Conservation (phyloP, 108 stramenopile species). For the Skeletonema menzelii region DNA sequence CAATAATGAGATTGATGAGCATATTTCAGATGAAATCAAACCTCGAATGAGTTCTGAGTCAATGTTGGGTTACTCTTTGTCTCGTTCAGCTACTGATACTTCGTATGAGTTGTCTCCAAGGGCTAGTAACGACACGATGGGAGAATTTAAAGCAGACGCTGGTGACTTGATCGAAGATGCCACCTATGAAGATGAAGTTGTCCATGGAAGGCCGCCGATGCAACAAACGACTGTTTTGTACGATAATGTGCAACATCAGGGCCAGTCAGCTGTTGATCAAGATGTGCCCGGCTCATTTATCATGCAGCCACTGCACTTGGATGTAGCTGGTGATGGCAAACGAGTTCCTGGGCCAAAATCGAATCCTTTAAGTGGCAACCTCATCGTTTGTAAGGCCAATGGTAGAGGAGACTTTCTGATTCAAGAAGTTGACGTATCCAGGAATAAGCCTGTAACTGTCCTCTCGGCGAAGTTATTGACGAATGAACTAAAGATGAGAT, state of each 20-base stretch:
- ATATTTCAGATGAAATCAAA: background rate
- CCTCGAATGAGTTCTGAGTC: background rate
- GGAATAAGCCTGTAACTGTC: constrained; percentile 23
- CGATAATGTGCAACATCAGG: background rate
- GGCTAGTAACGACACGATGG: background rate
- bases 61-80: background rate
- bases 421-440: constrained; percentile 44
- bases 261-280: background rate
- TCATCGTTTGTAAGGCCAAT: constrained; percentile 51
- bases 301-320: constrained; percentile 16
- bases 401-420: constrained; percentile 40
- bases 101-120: background rate
- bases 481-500: constrained; percentile 54
- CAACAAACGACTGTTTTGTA: constrained; percentile 1
- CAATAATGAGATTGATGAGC: background rate
- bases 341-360: constrained; percentile 35
- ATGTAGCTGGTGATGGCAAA: background rate
- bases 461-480: constrained; percentile 52
- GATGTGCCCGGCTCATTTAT: constrained; percentile 26
- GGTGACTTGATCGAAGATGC: constrained; percentile 4
- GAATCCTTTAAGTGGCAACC: constrained; percentile 78
- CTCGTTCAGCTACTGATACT: background rate
- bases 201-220: background rate
- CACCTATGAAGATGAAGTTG: background rate
- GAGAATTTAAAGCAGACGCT: background rate